Conservation (phyloP, 2,329 filamentous ascomycete genomes). For the Pseudogymnoascus sp. region DNA sequence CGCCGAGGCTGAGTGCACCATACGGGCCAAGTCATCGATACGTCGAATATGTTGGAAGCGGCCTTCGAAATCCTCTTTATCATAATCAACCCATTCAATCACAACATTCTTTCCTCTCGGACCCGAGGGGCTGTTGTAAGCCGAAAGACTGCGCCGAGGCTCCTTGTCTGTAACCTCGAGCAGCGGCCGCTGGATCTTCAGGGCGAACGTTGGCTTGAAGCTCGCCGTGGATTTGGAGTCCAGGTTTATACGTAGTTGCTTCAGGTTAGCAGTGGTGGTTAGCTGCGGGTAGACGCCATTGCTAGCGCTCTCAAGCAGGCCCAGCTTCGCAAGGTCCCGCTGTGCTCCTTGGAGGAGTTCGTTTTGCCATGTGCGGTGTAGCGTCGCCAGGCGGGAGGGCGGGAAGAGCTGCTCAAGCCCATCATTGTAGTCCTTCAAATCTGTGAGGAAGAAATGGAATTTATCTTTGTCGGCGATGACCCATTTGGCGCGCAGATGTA, state of each 20-base stretch:
- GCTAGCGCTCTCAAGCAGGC: conserved; percentile 36
- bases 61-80: conserved; percentile 33
- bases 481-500: conserved; percentile 34
- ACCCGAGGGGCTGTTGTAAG: conserved; percentile 29
- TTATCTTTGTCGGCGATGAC: conserved; percentile 42
- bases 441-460: conserved; percentile 34
- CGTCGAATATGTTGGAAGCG: conserved; percentile 37
- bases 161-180: conserved; percentile 24
- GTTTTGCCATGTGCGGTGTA: conserved; percentile 40
- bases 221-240: conserved; percentile 34
- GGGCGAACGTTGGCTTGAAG: conserved; percentile 37
- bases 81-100: conserved; percentile 41
- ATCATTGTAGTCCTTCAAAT: conserved; percentile 42
- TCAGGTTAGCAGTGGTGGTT: conserved; percentile 37
- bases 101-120: conserved; percentile 28
- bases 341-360: conserved; percentile 40
- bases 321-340: conserved; percentile 35
- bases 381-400: conserved; percentile 33
- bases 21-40: conserved; percentile 40
- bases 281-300: conserved; percentile 37
- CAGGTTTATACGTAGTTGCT: conserved; percentile 41
- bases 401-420: conserved; percentile 42
- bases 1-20: conserved; percentile 39
- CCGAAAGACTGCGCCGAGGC: conserved; percentile 27
- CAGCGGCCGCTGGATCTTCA: conserved; percentile 32